phyloP scores from a whole-genome alignment of 257 asterid genomes.

The Forsythia suspensa region DNA sequence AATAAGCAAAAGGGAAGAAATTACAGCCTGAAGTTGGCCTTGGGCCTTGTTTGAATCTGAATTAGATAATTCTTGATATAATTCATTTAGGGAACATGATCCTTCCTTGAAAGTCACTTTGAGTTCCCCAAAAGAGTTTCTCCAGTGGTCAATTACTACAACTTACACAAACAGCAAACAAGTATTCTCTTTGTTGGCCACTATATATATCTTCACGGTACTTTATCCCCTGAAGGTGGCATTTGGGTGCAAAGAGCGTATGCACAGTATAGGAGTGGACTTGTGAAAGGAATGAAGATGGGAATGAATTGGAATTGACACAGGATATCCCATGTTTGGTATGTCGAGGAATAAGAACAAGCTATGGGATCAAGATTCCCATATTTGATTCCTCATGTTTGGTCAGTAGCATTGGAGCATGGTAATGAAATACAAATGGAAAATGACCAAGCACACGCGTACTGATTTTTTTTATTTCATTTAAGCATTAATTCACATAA shows the following conservation, averaged over 20 bases:
- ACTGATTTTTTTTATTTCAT: not conserved
- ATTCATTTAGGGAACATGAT: not conserved
- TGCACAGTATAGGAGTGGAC: not conserved
- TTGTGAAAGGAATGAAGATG: not conserved
- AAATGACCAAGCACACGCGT: not conserved
- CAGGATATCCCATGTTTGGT: not conserved
- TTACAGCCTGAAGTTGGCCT: not conserved
- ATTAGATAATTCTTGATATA: not conserved
- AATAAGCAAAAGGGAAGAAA: not conserved
- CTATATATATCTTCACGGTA: not conserved
- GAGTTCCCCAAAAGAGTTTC: not conserved
- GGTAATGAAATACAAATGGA: not conserved
- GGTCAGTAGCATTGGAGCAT: not conserved
- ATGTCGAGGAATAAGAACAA: not conserved
- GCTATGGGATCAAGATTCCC: not conserved
- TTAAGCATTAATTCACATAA: not conserved
- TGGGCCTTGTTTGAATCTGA: slow-evolving; percentile 11
- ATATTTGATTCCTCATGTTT: not conserved
- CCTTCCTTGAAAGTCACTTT: not conserved
- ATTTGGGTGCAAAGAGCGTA: not conserved
- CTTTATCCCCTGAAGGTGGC: not conserved
- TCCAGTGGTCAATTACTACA: not conserved
- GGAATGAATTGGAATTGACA: not conserved
- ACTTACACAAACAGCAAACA: not conserved
- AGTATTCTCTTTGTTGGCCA: not conserved